A percentile compares a stretch with the other conserved stretches of the same genome.
phyloP scores from a whole-genome alignment of 164 flowering plant species.

The Nymphaea thermarum region DNA sequence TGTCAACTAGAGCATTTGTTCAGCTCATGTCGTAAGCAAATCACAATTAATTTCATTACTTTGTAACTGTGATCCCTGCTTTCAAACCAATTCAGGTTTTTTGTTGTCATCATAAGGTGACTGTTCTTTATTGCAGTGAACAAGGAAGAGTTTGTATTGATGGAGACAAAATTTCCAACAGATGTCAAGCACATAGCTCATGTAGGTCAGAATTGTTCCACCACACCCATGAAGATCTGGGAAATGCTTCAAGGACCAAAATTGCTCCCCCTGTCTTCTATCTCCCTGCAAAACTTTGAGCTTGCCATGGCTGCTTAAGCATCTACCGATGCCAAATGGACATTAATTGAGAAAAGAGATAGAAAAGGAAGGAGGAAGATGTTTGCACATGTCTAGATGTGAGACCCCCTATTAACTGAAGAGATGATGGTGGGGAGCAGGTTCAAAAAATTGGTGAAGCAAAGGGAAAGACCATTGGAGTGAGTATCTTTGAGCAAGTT shows the following conservation, averaged over 20 bases:
- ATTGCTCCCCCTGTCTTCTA: constrained; percentile 6
- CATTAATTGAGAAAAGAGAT: neutral
- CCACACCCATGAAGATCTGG: constrained; percentile 10
- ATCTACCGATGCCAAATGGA: neutral
- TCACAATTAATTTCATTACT: no score
- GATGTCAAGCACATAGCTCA: neutral
- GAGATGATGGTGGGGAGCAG: no score
- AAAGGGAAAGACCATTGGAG: no score
- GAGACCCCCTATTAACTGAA: no score
- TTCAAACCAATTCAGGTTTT: neutral
- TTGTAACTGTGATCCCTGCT: neutral
- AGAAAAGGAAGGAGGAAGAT: neutral
- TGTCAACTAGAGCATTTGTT: neutral
- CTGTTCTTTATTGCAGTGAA: neutral
- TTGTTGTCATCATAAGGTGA: neutral
- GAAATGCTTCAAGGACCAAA: constrained; percentile 7
- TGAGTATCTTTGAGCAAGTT: no score
- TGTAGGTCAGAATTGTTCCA: constrained; percentile 1
- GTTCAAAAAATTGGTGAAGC: no score
- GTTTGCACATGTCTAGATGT: neutral
- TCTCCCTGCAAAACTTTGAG: constrained; percentile 9
- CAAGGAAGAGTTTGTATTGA: neutral
- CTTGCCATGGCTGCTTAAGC: constrained; percentile 10
- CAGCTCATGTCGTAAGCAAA: no score
- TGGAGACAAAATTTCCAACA: neutral